Evolutionary conservation across 495 filamentous ascomycete species (phyloP).

Genomic region (Viridothelium virens): DNA sequence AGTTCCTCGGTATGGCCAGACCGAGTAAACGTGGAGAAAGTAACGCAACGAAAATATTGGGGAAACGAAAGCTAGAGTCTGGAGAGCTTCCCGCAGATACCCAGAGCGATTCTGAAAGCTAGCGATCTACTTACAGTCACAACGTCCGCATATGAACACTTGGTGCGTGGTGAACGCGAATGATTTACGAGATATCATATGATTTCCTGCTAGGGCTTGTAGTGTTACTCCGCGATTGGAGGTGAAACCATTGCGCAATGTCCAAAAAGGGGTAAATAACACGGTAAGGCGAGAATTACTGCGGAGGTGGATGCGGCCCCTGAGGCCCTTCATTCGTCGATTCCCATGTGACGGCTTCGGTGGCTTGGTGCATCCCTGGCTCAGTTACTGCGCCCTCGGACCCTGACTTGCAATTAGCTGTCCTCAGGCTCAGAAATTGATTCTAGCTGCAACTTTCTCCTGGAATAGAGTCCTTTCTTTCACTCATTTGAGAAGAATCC

Average conservation of each 20-base stretch:
- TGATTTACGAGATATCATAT: too few species aligned
- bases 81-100: neutral
- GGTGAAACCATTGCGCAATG: too few species aligned
- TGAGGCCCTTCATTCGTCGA: neutral
- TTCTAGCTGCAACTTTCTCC: too few species aligned
- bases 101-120: slow-evolving; percentile 14
- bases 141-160: too few species aligned
- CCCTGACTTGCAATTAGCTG: neutral
- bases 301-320: too few species aligned
- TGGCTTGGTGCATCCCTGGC: neutral
- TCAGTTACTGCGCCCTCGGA: neutral
- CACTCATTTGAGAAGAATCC: neutral
- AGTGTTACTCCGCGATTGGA: too few species aligned
- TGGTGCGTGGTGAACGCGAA: too few species aligned
- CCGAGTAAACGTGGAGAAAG: slow-evolving; percentile 17
- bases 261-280: too few species aligned
- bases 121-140: neutral
- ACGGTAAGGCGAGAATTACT: too few species aligned
- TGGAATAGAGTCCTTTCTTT: too few species aligned
- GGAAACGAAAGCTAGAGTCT: neutral
- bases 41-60: neutral
- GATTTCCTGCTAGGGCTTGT: too few species aligned
- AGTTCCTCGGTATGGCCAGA: slow-evolving; percentile 27
- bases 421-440: neutral
- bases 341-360: neutral